Percentiles rank a stretch among this genome's conserved stretches.
Evolutionary conservation across 139 green algal genomes (phyloP).

Genomic region (Edaphochlamys debaryana): DNA sequence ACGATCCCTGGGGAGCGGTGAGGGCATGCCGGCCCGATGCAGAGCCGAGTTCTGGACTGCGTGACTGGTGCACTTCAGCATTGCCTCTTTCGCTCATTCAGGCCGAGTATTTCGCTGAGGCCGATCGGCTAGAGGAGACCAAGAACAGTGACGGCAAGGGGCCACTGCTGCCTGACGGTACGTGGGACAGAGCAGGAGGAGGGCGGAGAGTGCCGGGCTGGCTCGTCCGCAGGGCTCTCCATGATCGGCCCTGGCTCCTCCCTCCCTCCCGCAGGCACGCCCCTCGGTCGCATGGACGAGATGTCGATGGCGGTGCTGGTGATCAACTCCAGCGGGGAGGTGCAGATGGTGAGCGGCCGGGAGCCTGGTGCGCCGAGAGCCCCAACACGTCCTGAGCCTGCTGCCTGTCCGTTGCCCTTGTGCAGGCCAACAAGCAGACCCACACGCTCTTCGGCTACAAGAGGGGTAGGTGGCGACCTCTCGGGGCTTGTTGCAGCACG

Average conservation of each 20-base stretch:
- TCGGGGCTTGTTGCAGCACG: neutral
- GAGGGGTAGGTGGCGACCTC: neutral
- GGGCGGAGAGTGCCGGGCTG: too few species aligned
- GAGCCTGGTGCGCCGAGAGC: too few species aligned
- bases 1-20: conserved; percentile 41
- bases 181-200: too few species aligned
- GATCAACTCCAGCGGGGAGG: neutral
- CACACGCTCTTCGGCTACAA: conserved; percentile 31
- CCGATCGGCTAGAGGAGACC: conserved; percentile 20
- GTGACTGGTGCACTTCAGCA: too few species aligned
- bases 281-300: conserved; percentile 12
- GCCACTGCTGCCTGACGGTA: conserved; percentile 21
- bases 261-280: too few species aligned
- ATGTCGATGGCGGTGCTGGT: conserved; percentile 1
- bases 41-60: too few species aligned
- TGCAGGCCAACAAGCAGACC: conserved; percentile 22
- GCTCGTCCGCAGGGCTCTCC: too few species aligned
- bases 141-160: conserved; percentile 1
- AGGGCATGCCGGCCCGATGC: too few species aligned
- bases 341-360: conserved; percentile 14
- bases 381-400: too few species aligned
- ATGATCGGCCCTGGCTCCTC: too few species aligned
- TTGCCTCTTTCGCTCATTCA: too few species aligned
- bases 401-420: neutral
- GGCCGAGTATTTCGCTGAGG: conserved; percentile 20